Evolutionary conservation across 106 monocot species (phyloP).

Genomic region (Cymbidium sinense): DNA sequence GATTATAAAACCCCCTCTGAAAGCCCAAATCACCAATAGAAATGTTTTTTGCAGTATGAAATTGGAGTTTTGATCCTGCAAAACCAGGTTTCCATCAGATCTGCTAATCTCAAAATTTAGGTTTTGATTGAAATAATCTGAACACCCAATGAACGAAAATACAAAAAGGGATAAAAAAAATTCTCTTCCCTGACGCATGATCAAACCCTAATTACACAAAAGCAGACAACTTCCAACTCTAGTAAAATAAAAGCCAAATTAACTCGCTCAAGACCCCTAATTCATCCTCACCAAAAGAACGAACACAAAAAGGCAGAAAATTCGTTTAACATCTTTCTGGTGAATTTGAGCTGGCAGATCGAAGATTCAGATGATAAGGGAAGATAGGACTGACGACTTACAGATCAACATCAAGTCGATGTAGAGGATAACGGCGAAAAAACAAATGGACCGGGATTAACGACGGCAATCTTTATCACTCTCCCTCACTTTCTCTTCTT

Average conservation of each 20-base stretch:
- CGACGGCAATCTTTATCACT: not conserved
- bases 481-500: not conserved
- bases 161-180: not conserved
- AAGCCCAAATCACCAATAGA: not conserved
- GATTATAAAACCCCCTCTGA: not conserved
- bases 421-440: not conserved
- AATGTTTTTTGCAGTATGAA: not conserved
- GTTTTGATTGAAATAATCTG: not conserved
- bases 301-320: not conserved
- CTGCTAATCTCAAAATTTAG: not conserved
- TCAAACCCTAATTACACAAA: not conserved
- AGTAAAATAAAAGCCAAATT: not conserved
- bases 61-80: not conserved
- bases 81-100: not conserved
- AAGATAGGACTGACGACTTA: slow-evolving; percentile 1
- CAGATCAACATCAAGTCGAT: not conserved
- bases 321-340: not conserved
- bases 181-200: too few species aligned
- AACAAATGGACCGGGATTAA: not conserved
- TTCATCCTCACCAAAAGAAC: not conserved
- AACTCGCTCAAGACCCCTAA: not conserved
- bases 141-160: not conserved
- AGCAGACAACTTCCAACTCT: not conserved
- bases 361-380: not conserved
- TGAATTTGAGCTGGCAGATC: not conserved